A percentile compares a stretch with the other conserved stretches of the same genome.
Conservation (phyloP, 1,284 basidiomycete genomes). For the Puccinia coronata region DNA sequence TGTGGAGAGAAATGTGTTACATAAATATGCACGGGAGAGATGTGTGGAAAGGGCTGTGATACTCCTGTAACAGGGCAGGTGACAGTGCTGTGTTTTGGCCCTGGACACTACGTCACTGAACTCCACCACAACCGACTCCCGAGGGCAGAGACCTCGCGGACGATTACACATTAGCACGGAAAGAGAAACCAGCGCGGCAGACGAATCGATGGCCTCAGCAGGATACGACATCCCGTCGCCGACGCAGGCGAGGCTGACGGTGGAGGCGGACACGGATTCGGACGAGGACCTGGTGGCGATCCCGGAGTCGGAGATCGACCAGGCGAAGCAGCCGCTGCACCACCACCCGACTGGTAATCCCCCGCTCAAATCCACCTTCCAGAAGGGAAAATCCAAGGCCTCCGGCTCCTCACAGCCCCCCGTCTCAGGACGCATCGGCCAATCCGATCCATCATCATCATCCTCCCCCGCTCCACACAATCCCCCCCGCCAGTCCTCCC, state of each 20-base stretch:
- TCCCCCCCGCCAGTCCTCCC: constrained; percentile 58
- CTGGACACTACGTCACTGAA: too few relatives aligned
- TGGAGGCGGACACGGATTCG: constrained; percentile 31
- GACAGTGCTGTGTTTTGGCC: too few relatives aligned
- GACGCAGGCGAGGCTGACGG: constrained; percentile 26
- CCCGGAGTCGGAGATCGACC: constrained; percentile 31
- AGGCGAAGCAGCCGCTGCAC: neutral
- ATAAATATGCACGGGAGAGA: too few relatives aligned
- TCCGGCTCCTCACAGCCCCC: constrained; percentile 52
- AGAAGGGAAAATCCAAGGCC: constrained; percentile 37
- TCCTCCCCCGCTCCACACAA: constrained; percentile 57
- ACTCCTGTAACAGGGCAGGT: too few relatives aligned
- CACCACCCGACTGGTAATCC: too few relatives aligned
- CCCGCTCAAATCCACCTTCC: neutral
- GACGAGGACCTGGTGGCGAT: constrained; percentile 47
- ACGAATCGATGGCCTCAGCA: neutral
- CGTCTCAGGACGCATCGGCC: constrained; percentile 74
- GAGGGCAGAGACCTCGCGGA: neutral
- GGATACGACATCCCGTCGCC: constrained; percentile 47
- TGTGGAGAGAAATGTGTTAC: too few relatives aligned
- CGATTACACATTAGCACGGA: too few relatives aligned
- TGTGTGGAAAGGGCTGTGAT: too few relatives aligned
- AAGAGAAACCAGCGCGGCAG: neutral
- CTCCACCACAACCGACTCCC: too few relatives aligned
- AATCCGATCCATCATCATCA: too few relatives aligned